Conservation (phyloP, 2,329 filamentous ascomycete genomes). For the Akanthomyces dipterigenus region DNA sequence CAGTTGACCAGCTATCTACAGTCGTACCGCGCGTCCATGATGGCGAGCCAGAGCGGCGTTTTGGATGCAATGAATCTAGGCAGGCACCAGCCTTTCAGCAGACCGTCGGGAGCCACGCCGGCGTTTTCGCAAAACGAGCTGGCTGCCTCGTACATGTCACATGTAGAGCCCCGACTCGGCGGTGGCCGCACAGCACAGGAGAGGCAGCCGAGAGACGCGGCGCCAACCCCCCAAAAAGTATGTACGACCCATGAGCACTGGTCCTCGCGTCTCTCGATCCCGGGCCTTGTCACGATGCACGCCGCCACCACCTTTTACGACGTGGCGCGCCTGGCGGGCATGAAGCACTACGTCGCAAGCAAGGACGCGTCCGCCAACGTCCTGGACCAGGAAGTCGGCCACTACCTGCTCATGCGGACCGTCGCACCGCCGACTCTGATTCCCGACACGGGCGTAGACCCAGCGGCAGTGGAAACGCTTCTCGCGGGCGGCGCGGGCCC, state of each 20-base stretch:
- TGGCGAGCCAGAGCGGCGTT: not conserved
- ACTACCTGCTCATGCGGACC: conserved; percentile 1
- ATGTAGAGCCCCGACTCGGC: not conserved
- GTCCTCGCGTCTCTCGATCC: not conserved
- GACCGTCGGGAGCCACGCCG: not conserved
- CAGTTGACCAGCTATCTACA: not conserved
- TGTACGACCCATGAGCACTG: not conserved
- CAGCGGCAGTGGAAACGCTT: not conserved
- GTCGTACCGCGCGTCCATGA: conserved; percentile 1
- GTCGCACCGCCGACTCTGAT: not conserved
- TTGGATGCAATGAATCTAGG: not conserved
- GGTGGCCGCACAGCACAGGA: not conserved
- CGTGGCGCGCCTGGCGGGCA: conserved; percentile 1
- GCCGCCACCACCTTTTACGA: not conserved
- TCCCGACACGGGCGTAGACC: not conserved
- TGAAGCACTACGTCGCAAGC: not conserved
- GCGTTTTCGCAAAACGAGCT: not conserved
- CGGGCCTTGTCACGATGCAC: not conserved
- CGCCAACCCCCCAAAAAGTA: not conserved
- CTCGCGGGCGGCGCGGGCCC: not conserved
- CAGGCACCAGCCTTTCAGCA: not conserved
- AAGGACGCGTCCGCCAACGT: conserved; percentile 2
- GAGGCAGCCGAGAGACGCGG: not conserved
- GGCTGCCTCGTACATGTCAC: conserved; percentile 2
- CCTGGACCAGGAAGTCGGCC: not conserved